Conservation (phyloP, 1,284 basidiomycete genomes). For the Naganishia sp. region DNA sequence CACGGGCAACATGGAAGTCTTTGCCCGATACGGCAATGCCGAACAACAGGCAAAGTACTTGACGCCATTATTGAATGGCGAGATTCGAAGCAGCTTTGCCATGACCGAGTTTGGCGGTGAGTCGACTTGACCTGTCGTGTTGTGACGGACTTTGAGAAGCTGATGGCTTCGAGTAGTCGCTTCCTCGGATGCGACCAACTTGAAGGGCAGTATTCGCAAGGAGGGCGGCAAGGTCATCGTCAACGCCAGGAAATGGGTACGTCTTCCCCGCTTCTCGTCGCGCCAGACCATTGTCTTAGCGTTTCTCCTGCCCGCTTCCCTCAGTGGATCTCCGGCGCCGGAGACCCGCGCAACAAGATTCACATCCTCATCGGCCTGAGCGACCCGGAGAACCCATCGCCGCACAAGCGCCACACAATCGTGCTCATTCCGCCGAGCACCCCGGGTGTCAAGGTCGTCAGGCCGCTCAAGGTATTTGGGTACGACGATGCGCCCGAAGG, state of each 20-base stretch:
- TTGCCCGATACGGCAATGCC: constrained; percentile 85
- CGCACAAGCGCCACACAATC: constrained; percentile 84
- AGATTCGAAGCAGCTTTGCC: constrained; percentile 88
- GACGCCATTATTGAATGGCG: constrained; percentile 79
- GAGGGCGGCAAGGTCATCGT: constrained; percentile 89
- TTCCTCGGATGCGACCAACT: constrained; percentile 95
- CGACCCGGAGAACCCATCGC: constrained; percentile 49
- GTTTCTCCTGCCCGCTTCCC: constrained; percentile 49
- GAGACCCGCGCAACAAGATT: constrained; percentile 83
- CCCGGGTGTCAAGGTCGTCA: constrained; percentile 83
- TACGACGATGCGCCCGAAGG: constrained; percentile 95
- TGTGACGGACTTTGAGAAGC: background rate
- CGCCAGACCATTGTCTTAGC: constrained; percentile 5
- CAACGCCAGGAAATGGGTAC: constrained; percentile 91
- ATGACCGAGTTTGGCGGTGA: constrained; percentile 90
- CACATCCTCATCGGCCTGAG: constrained; percentile 77
- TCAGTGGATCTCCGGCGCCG: constrained; percentile 93
- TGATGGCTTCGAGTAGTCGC: constrained; percentile 62
- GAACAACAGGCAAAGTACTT: constrained; percentile 93
- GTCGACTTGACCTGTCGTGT: constrained; percentile 43
- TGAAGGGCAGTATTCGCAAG: constrained; percentile 80
- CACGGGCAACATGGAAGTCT: constrained; percentile 97
- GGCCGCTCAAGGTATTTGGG: constrained; percentile 89
- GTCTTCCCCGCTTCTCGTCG: constrained; percentile 16
- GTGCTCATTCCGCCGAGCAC: constrained; percentile 87